A percentile compares a stretch with the other conserved stretches of the same genome.
Evolutionary conservation across 768 basidiomycete genomes (phyloP).

Genomic region (Trametes gibbosa): DNA sequence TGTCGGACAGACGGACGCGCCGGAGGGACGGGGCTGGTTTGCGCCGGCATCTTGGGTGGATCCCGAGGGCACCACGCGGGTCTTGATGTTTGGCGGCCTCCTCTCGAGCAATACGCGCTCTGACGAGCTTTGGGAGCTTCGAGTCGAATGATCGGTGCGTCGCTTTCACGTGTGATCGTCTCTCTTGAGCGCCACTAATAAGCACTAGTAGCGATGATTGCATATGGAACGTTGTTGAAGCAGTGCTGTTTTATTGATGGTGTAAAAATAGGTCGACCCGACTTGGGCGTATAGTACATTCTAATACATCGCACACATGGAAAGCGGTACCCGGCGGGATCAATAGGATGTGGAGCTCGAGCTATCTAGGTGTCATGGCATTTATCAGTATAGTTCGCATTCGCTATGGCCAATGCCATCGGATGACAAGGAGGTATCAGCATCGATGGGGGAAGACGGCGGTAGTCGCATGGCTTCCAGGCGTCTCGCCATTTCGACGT

Average conservation of each 20-base stretch:
- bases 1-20: conserved; percentile 19
- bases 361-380: no score
- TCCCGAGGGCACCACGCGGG: conserved; percentile 18
- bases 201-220: no score
- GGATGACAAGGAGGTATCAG: conserved; percentile 4
- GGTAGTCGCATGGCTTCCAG: conserved; percentile 31
- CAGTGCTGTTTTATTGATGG: neutral
- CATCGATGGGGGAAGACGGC: conserved; percentile 19
- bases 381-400: neutral
- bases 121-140: conserved; percentile 41
- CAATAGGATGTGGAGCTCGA: no score
- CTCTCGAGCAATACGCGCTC: conserved; percentile 40
- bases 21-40: conserved; percentile 46
- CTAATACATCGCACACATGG: neutral
- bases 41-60: conserved; percentile 28
- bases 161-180: neutral
- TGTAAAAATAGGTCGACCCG: neutral
- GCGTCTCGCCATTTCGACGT: conserved; percentile 36
- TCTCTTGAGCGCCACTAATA: neutral
- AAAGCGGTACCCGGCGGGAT: neutral
- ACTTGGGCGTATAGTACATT: neutral
- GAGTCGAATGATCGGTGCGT: conserved; percentile 22
- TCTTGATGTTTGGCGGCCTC: conserved; percentile 36
- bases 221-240: neutral
- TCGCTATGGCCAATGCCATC: conserved; percentile 7